Conservation (phyloP, 2,329 filamentous ascomycete genomes). For the Hypoxylon sp. region DNA sequence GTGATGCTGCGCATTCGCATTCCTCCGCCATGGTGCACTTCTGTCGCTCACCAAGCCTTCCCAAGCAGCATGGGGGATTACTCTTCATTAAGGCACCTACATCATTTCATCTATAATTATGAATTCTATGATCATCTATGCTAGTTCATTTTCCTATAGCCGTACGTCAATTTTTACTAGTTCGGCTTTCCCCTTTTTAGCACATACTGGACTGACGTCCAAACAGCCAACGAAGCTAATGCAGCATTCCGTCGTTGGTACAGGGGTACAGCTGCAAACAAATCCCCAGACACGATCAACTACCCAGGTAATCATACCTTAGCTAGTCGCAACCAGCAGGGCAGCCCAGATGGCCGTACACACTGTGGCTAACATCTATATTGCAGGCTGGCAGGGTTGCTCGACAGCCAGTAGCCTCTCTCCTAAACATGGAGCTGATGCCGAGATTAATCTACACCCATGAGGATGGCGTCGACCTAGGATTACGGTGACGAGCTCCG, state of each 20-base stretch:
- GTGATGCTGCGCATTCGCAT: conserved; percentile 15
- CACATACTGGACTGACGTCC: conserved; percentile 40
- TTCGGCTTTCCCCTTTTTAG: conserved; percentile 18
- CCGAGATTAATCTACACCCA: conserved; percentile 18
- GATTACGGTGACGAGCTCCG: conserved; percentile 5
- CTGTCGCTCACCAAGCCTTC: not conserved
- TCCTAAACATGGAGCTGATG: conserved; percentile 9
- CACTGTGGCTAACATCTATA: conserved; percentile 12
- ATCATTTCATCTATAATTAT: not conserved
- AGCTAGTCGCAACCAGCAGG: conserved; percentile 9
- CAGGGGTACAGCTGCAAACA: conserved; percentile 44
- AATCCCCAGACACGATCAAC: conserved; percentile 19
- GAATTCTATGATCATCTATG: conserved; percentile 9
- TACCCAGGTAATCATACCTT: conserved; percentile 11
- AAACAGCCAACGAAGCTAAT: conserved; percentile 45
- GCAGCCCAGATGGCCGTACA: conserved; percentile 5
- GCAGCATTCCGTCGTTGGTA: conserved; percentile 38
- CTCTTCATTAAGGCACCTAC: not conserved
- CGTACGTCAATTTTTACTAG: conserved; percentile 25
- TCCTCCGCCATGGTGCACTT: conserved; percentile 12
- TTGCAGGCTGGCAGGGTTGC: conserved; percentile 26
- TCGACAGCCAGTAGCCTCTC: conserved; percentile 7
- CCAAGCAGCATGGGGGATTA: conserved; percentile 1
- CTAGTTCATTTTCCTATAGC: not conserved
- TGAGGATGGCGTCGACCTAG: conserved; percentile 18